Evolutionary conservation across 805 yeast genomes (phyloP).

Genomic region (Saccharomycopsis sp.): DNA sequence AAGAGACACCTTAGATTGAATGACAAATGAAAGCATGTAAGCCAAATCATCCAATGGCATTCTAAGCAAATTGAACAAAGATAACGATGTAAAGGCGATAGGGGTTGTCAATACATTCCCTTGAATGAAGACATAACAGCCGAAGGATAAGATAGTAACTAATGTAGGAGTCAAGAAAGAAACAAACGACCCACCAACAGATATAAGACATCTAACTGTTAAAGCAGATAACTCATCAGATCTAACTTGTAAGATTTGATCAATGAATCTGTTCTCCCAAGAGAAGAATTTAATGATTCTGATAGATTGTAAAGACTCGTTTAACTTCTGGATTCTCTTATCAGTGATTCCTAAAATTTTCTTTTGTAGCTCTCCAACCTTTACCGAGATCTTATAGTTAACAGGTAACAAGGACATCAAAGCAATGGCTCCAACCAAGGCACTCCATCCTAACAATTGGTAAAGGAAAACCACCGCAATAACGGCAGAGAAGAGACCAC

Average conservation of each 20-base stretch:
- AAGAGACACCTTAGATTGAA: conserved; percentile 87
- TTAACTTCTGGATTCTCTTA: conserved; percentile 83
- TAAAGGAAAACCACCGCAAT: conserved; percentile 65
- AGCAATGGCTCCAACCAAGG: conserved; percentile 69
- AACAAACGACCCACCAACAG: conserved; percentile 61
- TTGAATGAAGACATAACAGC: conserved; percentile 68
- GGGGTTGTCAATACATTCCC: conserved; percentile 78
- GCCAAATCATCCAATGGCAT: conserved; percentile 86
- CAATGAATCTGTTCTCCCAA: conserved; percentile 85
- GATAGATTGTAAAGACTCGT: conserved; percentile 86
- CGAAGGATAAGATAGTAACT: conserved; percentile 77
- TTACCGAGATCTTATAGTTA: conserved; percentile 58
- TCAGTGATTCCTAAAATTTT: conserved; percentile 75
- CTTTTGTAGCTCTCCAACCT: conserved; percentile 62
- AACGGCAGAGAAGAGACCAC: conserved; percentile 61
- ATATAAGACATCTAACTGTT: conserved; percentile 50
- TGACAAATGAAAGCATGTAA: conserved; percentile 78
- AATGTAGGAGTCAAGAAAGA: conserved; percentile 83
- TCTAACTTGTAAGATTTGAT: conserved; percentile 65
- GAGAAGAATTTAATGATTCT: conserved; percentile 93
- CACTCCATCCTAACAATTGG: conserved; percentile 76
- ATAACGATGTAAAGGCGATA: conserved; percentile 86
- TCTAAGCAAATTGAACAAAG: conserved; percentile 74
- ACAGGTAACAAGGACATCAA: conserved; percentile 65
- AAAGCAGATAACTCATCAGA: conserved; percentile 62